These are phyloP conservation scores for Penicillium oxalicum DNA, from an alignment of 2,329 filamentous ascomycete genomes.

Conservation along the genomic window DNA sequence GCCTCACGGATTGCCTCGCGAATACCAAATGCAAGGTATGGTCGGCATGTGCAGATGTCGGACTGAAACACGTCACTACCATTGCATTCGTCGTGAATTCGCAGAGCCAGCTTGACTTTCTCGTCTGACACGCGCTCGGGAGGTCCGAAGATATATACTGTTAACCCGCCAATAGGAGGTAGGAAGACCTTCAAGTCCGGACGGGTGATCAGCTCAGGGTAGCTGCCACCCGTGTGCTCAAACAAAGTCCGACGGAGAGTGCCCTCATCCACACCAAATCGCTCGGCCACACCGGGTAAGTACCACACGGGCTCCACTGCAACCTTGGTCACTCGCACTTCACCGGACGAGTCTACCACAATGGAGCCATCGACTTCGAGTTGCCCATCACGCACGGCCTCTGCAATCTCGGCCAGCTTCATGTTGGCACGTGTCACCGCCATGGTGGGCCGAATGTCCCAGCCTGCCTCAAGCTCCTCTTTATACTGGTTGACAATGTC, in stretches of 20 bases:
- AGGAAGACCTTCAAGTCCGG: conserved; percentile 93
- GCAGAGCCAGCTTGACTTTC: conserved; percentile 70
- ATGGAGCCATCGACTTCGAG: conserved; percentile 80
- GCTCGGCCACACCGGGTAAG: conserved; percentile 77
- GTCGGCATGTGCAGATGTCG: conserved; percentile 89
- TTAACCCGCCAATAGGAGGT: conserved; percentile 89
- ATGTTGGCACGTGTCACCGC: conserved; percentile 90
- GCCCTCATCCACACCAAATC: conserved; percentile 89
- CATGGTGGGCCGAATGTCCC: conserved; percentile 81
- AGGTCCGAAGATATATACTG: conserved; percentile 95
- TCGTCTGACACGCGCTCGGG: conserved; percentile 90
- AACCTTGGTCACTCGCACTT: conserved; percentile 91
- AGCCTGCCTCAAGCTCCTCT: conserved; percentile 63
- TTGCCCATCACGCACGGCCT: conserved; percentile 74
- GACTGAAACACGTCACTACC: conserved; percentile 96
- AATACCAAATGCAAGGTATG: conserved; percentile 94
- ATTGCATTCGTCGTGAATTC: conserved; percentile 87
- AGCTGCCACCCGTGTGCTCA: conserved; percentile 92
- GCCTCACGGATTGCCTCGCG: conserved; percentile 97
- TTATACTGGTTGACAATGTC: conserved; percentile 75
- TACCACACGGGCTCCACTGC: conserved; percentile 95
- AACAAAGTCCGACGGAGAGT: conserved; percentile 81
- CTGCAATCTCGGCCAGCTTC: conserved; percentile 91
- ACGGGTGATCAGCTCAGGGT: conserved; percentile 92
- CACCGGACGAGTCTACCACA: conserved; percentile 76